Conservation (phyloP, 306 rosid genomes). For the Comarum palustre region DNA sequence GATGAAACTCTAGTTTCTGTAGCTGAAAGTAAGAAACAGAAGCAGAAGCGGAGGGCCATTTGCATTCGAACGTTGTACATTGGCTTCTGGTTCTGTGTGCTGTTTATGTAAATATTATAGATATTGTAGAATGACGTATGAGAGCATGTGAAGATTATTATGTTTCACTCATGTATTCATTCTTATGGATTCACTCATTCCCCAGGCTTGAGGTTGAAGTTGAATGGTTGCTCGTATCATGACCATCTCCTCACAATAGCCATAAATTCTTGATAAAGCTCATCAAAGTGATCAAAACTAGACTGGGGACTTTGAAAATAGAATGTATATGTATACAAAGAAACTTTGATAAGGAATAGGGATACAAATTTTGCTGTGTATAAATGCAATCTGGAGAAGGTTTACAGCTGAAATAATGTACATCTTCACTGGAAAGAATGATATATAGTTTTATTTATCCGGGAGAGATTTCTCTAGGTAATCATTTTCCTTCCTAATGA, state of each 20-base stretch:
- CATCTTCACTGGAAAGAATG: conserved; percentile 34
- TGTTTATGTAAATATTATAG: too few relatives aligned
- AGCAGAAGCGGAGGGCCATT: background rate
- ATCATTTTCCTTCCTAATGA: conserved; percentile 51
- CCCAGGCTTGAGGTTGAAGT: too few relatives aligned
- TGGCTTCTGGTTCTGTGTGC: too few relatives aligned
- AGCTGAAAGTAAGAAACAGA: background rate
- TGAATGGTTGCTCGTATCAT: too few relatives aligned
- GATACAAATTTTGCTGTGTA: background rate
- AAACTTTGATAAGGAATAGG: background rate
- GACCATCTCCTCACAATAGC: too few relatives aligned
- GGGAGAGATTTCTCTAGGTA: conserved; percentile 34
- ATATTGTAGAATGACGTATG: too few relatives aligned
- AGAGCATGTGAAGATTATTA: too few relatives aligned
- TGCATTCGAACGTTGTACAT: too few relatives aligned
- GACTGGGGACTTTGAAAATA: background rate
- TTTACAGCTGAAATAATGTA: conserved; percentile 11
- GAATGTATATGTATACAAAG: background rate
- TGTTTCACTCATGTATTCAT: too few relatives aligned
- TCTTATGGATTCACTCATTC: too few relatives aligned
- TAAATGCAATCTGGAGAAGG: background rate
- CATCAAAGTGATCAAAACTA: background rate
- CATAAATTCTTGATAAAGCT: too few relatives aligned
- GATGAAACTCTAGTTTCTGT: background rate
- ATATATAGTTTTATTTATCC: conserved; percentile 19